Percentiles rank a stretch among this genome's conserved stretches.
Conservation (phyloP, 2,329 filamentous ascomycete species). For the Pseudogymnoascus sp. region DNA sequence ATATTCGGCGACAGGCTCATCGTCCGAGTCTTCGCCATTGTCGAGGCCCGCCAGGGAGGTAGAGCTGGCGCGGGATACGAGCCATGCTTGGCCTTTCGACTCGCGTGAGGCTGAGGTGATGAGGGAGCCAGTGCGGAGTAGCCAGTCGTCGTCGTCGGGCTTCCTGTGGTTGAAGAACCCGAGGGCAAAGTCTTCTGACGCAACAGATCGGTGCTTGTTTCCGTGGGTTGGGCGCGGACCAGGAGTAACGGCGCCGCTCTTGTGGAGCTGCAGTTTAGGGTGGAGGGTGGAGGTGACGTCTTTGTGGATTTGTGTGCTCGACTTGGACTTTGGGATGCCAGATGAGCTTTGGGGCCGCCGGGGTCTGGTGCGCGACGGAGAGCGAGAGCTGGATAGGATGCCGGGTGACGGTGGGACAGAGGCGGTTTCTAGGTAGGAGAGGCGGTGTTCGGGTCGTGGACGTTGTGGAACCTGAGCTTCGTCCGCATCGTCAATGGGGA, state of each 20-base stretch:
- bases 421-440: conserved; percentile 53
- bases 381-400: conserved; percentile 47
- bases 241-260: conserved; percentile 21
- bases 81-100: conserved; percentile 61
- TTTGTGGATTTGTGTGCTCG: conserved; percentile 44
- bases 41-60: conserved; percentile 50
- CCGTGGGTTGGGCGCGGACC: conserved; percentile 11
- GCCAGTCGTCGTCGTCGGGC: conserved; percentile 52
- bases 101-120: conserved; percentile 56
- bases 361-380: conserved; percentile 33
- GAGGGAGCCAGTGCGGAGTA: conserved; percentile 54
- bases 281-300: conserved; percentile 15
- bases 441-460: conserved; percentile 29
- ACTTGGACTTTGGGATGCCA: conserved; percentile 51
- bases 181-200: conserved; percentile 19
- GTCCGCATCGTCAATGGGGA: conserved; percentile 49
- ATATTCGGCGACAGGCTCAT: conserved; percentile 44
- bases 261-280: conserved; percentile 19
- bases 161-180: conserved; percentile 8
- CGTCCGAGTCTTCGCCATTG: conserved; percentile 44
- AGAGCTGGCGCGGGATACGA: conserved; percentile 56
- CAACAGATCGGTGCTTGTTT: conserved; percentile 17
- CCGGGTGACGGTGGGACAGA: conserved; percentile 58
- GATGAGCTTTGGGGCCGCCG: conserved; percentile 28
- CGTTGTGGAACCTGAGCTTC: conserved; percentile 32